Evolutionary conservation across 495 filamentous ascomycete genomes (phyloP).

Genomic region (Talaromyces stipitatus): DNA sequence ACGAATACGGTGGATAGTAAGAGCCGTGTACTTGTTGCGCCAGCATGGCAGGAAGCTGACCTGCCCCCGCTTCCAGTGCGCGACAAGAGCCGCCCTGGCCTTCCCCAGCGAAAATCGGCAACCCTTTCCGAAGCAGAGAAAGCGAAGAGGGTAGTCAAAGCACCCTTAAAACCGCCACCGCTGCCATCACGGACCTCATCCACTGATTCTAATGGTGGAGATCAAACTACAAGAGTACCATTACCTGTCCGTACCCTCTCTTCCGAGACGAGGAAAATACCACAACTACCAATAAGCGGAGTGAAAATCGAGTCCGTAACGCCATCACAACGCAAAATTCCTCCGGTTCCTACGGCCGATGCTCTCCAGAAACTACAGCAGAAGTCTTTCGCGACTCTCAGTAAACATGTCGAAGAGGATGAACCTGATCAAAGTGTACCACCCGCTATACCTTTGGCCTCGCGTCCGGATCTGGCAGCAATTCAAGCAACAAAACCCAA

Average conservation of each 20-base stretch:
- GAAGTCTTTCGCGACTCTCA: conserved; percentile 33
- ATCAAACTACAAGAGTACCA: conserved; percentile 13
- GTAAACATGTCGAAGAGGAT: conserved; percentile 17
- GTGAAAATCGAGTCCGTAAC: neutral
- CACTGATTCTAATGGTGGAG: conserved; percentile 1
- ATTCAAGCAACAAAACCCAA: conserved; percentile 49
- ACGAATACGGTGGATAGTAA: conserved; percentile 22
- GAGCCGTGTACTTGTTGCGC: conserved; percentile 26
- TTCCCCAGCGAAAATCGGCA: conserved; percentile 14
- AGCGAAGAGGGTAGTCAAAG: neutral
- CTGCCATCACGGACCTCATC: conserved; percentile 1
- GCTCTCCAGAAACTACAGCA: conserved; percentile 25
- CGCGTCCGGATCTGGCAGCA: conserved; percentile 51
- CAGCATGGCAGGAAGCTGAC: conserved; percentile 36
- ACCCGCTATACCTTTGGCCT: conserved; percentile 49
- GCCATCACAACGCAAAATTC: conserved; percentile 20
- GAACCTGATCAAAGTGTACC: conserved; percentile 20
- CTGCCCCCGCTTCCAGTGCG: conserved; percentile 39
- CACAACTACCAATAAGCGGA: conserved; percentile 9
- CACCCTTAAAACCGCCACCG: neutral
- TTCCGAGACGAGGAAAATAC: conserved; percentile 13
- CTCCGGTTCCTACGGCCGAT: conserved; percentile 24
- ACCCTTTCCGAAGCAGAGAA: neutral
- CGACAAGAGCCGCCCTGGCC: conserved; percentile 17
- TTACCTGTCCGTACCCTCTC: conserved; percentile 26